These are phyloP conservation scores for Naganishia antarctica DNA, from an alignment of 768 basidiomycete species.

Conservation along the genomic window DNA sequence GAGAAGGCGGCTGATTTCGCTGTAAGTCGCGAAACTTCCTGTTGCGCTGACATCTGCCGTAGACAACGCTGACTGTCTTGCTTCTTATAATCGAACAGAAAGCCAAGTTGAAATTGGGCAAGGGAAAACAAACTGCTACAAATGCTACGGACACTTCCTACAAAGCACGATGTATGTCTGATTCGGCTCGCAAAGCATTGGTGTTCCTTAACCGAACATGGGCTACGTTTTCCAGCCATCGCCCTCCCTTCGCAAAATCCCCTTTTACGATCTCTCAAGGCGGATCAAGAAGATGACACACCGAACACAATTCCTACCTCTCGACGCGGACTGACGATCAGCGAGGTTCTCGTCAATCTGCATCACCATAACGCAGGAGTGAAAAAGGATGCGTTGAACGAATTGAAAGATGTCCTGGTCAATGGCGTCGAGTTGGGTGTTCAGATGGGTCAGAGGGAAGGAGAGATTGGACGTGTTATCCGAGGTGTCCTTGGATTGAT, in stretches of 20 bases:
- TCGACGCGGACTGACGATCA: conserved; percentile 66
- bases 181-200: neutral
- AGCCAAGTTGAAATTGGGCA: conserved; percentile 93
- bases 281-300: neutral
- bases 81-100: conserved; percentile 61
- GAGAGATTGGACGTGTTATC: conserved; percentile 43
- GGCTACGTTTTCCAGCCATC: conserved; percentile 60
- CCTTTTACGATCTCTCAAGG: conserved; percentile 37
- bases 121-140: conserved; percentile 72
- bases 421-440: conserved; percentile 29
- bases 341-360: conserved; percentile 69
- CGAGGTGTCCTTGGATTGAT: conserved; percentile 53
- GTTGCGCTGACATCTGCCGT: too few species aligned
- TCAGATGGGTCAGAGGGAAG: conserved; percentile 29
- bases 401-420: conserved; percentile 40
- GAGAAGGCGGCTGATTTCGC: conserved; percentile 83
- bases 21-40: conserved; percentile 55
- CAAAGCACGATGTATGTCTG: conserved; percentile 76
- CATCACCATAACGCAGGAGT: conserved; percentile 78
- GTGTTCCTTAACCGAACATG: too few species aligned
- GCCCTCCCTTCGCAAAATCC: conserved; percentile 74
- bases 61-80: neutral
- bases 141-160: conserved; percentile 95
- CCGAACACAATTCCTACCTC: conserved; percentile 58
- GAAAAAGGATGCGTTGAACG: conserved; percentile 61